These are phyloP conservation scores for Auricularia sp. DNA, from an alignment of 768 basidiomycete species.

Conservation along the genomic window DNA sequence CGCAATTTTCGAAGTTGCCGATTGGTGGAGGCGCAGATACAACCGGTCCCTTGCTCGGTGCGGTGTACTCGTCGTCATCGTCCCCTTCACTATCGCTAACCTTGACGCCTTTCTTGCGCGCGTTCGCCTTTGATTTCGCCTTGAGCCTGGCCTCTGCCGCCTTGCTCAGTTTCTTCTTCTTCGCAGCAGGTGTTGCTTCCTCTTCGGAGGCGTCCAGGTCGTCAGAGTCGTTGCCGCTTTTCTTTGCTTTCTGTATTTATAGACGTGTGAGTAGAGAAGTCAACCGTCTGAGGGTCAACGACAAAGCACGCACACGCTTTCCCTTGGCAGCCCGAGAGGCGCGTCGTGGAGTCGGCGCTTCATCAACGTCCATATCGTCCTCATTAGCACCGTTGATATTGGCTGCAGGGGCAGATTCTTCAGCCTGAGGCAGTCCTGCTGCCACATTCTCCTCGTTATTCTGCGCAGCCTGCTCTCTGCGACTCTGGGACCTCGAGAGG, in stretches of 20 bases:
- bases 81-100: conserved; percentile 14
- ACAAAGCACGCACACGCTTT: neutral
- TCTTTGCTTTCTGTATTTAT: conserved; percentile 4
- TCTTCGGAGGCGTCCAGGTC: conserved; percentile 55
- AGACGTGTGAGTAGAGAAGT: neutral
- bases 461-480: neutral
- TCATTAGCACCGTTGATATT: conserved; percentile 6
- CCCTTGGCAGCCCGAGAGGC: conserved; percentile 7
- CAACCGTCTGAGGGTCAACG: neutral
- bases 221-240: conserved; percentile 56
- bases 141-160: conserved; percentile 14
- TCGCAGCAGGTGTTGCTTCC: conserved; percentile 21
- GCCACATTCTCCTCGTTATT: conserved; percentile 7
- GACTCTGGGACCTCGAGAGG: conserved; percentile 2
- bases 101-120: conserved; percentile 12
- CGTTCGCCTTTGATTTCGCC: conserved; percentile 14
- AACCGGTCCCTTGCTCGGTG: conserved; percentile 43
- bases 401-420: neutral
- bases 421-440: conserved; percentile 5
- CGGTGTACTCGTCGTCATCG: conserved; percentile 56
- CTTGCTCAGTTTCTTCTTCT: conserved; percentile 39
- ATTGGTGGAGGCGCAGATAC: conserved; percentile 45
- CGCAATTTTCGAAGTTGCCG: conserved; percentile 75
- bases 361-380: conserved; percentile 10
- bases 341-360: conserved; percentile 10